These are phyloP conservation scores for Collybiopsis confluens DNA, from an alignment of 768 basidiomycete genomes.

Conservation along the genomic window DNA sequence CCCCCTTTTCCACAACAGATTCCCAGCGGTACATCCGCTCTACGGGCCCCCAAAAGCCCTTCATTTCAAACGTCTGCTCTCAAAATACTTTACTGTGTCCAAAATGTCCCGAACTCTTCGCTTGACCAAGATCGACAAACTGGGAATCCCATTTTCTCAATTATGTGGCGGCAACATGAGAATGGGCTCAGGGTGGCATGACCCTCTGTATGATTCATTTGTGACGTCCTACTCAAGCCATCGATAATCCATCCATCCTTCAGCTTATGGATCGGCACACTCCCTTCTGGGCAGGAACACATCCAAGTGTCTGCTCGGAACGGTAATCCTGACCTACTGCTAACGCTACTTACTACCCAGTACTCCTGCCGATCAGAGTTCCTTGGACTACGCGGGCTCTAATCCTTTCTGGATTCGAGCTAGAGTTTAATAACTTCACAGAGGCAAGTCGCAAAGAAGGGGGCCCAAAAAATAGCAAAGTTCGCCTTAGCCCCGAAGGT, in stretches of 20 bases:
- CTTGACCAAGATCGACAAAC: background rate
- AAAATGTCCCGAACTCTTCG: background rate
- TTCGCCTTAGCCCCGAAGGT: too few relatives aligned
- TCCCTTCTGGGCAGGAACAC: too few relatives aligned
- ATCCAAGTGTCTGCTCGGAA: background rate
- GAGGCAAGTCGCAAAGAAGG: slow-evolving; percentile 2
- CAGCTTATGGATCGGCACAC: too few relatives aligned
- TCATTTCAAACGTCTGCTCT: background rate
- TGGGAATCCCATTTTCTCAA: background rate
- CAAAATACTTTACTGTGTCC: background rate
- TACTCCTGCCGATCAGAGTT: slow-evolving; percentile 1
- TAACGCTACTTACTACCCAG: background rate
- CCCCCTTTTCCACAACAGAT: background rate
- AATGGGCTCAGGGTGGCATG: background rate
- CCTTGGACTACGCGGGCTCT: slow-evolving; percentile 4
- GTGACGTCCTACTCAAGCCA: too few relatives aligned
- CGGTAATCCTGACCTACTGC: background rate
- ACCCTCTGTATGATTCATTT: too few relatives aligned
- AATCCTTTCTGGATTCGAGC: background rate
- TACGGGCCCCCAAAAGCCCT: background rate
- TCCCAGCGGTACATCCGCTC: slow-evolving; percentile 1
- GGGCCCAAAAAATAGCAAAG: background rate
- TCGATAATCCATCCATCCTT: too few relatives aligned
- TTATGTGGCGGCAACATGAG: background rate
- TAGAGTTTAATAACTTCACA: background rate